These are phyloP conservation scores for Myxozyma vanderwaltii DNA, from an alignment of 805 yeast genomes.

Conservation along the genomic window DNA sequence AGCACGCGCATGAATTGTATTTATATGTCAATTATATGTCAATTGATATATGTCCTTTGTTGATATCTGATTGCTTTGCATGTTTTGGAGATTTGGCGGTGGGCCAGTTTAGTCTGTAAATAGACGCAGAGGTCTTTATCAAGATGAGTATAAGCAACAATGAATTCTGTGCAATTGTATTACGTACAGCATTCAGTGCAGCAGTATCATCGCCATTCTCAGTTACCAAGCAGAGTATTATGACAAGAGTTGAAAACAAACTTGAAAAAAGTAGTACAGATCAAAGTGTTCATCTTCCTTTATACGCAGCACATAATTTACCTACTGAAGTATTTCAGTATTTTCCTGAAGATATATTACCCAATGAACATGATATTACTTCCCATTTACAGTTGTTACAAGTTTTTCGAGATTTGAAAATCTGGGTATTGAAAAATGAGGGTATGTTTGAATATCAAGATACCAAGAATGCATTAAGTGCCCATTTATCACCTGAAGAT, in stretches of 20 bases:
- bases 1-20: too few species aligned
- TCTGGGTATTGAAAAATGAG: neutral
- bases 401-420: slow-evolving; percentile 2
- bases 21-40: too few species aligned
- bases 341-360: slow-evolving; percentile 13
- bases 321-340: slow-evolving; percentile 4
- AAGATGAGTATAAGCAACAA: neutral
- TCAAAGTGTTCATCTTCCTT: slow-evolving; percentile 6
- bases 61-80: too few species aligned
- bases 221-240: neutral
- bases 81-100: too few species aligned
- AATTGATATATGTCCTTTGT: too few species aligned
- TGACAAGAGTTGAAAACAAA: neutral
- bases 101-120: too few species aligned
- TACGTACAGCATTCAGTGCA: neutral
- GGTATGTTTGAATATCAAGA: slow-evolving; percentile 9
- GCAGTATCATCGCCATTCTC: neutral
- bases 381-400: slow-evolving; percentile 12
- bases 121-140: too few species aligned
- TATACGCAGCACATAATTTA: slow-evolving; percentile 8
- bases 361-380: slow-evolving; percentile 11
- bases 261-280: neutral
- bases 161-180: neutral
- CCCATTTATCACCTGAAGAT: neutral
- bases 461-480: neutral